Evolutionary conservation across 306 rosid genomes (phyloP), one percentile per base, ranked within the genome.

Genomic region (Purshia tridentata): DNA sequence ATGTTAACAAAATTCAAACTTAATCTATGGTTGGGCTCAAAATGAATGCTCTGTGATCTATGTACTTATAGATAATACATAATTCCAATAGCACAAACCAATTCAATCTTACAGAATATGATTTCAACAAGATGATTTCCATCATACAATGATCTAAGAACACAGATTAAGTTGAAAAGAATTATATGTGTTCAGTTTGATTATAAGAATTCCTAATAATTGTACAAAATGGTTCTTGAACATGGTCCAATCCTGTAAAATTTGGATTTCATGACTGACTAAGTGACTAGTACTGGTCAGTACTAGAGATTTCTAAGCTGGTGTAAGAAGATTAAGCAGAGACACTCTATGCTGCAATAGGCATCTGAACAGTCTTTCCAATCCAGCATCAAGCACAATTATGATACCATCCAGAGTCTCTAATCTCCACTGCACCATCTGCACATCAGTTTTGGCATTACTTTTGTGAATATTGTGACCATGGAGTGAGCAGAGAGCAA

Each of bases 291-390:
- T 29, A 29, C 35, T 18, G 7, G 39, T 42, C 16, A 65, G 7
- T n/a, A 45, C 39, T 62, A 58, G 41, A 57, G 23, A 58, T 49
- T 59, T 37, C 6, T 15, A n/a, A 72, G 45, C 3, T 37, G 88
- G 84, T 41, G 86, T 71, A 4, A 86, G 77, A 80, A 93, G 82
- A 72, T 91, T 91, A 23, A 94, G 79, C 47, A 88, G 86, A 9
- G 81, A 85, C 75, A 94, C 98, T 84, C 96, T 91, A 47, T 91
- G 82, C 75, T 87, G 85, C 3, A 89, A 86, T 58, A 89, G 62
- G 79, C 92, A 80, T 81, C 89, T 88, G 73, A 85, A 86, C n/a
- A 89, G 53, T 77, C 77, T 75, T 48, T 85, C 90, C 68, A 89
- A 80, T 72, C 84, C 86, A 59, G 81, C 62, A 63, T 91, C 92